phyloP scores from a whole-genome alignment of 805 yeast species.

The Yueomyces sp. region DNA sequence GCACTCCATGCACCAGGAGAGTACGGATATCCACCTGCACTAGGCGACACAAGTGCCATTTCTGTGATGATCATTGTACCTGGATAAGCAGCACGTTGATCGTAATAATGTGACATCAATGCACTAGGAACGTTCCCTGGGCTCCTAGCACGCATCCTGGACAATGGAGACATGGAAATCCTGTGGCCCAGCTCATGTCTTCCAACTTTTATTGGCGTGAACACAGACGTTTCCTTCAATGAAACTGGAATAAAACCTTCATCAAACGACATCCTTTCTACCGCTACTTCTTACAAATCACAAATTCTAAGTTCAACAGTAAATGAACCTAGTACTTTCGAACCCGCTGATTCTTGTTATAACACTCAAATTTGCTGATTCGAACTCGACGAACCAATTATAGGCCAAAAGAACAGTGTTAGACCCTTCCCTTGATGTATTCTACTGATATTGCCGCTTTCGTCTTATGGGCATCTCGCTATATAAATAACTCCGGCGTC shows the following conservation, averaged over 20 bases:
- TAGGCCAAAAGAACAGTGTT: too few relatives aligned
- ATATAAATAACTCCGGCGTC: too few relatives aligned
- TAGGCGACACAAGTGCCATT: slow-evolving; percentile 37
- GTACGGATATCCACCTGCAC: slow-evolving; percentile 28
- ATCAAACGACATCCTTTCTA: slow-evolving; percentile 4
- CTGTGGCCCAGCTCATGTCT: slow-evolving; percentile 25
- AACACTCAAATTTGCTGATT: too few relatives aligned
- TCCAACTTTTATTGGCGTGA: slow-evolving; percentile 35
- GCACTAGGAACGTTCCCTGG: slow-evolving; percentile 27
- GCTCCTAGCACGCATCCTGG: slow-evolving; percentile 27
- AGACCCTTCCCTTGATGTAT: too few relatives aligned
- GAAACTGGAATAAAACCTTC: slow-evolving; percentile 17
- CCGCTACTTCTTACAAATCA: too few relatives aligned
- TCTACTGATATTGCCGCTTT: too few relatives aligned
- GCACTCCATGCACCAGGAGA: slow-evolving; percentile 41
- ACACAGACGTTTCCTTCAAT: slow-evolving; percentile 25
- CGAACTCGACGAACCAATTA: too few relatives aligned
- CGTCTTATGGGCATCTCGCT: too few relatives aligned
- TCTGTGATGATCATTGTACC: slow-evolving; percentile 55
- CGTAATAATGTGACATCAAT: slow-evolving; percentile 37
- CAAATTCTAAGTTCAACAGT: too few relatives aligned
- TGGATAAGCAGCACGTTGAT: slow-evolving; percentile 37
- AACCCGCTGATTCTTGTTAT: too few relatives aligned
- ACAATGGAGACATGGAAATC: slow-evolving; percentile 32
- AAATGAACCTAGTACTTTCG: too few relatives aligned